Evolutionary conservation across 495 filamentous ascomycete genomes (phyloP).

Genomic region (Aspergillus cristatus): DNA sequence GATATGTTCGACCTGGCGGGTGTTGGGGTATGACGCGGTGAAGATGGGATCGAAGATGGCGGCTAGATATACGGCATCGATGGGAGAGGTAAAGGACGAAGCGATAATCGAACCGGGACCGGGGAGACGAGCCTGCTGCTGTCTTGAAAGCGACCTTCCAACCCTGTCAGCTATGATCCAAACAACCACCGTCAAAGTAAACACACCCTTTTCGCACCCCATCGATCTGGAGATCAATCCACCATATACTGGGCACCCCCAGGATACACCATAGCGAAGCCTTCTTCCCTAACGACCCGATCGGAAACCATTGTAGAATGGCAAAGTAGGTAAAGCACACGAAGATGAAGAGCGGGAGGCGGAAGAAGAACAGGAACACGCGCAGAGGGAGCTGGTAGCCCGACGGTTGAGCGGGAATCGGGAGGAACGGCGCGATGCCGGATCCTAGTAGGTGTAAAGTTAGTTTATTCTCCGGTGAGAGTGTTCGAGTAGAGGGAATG

Average conservation of each 20-base stretch:
- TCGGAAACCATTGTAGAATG: conserved; percentile 74
- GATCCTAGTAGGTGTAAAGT: no score
- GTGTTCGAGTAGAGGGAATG: conserved; percentile 8
- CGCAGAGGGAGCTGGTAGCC: conserved; percentile 52
- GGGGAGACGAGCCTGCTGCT: conserved; percentile 63
- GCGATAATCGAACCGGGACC: conserved; percentile 72
- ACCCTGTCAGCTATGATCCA: background rate
- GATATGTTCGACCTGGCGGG: conserved; percentile 62
- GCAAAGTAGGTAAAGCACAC: conserved; percentile 64
- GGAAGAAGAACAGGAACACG: conserved; percentile 66
- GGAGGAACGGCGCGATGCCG: conserved; percentile 92
- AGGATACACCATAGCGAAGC: conserved; percentile 79
- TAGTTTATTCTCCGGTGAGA: conserved; percentile 3
- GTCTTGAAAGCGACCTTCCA: conserved; percentile 48
- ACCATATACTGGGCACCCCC: conserved; percentile 85
- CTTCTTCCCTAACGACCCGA: conserved; percentile 72
- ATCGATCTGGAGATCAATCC: conserved; percentile 94
- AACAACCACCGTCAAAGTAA: background rate
- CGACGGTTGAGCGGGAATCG: conserved; percentile 54
- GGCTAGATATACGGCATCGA: conserved; percentile 92
- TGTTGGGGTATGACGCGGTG: conserved; percentile 67
- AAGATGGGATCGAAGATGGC: conserved; percentile 96
- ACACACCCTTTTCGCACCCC: conserved; percentile 79
- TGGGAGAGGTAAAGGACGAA: conserved; percentile 79
- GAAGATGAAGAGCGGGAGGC: conserved; percentile 68